These are phyloP conservation scores for Boletus subparvulus DNA, from an alignment of 768 basidiomycete species.

Conservation along the genomic window DNA sequence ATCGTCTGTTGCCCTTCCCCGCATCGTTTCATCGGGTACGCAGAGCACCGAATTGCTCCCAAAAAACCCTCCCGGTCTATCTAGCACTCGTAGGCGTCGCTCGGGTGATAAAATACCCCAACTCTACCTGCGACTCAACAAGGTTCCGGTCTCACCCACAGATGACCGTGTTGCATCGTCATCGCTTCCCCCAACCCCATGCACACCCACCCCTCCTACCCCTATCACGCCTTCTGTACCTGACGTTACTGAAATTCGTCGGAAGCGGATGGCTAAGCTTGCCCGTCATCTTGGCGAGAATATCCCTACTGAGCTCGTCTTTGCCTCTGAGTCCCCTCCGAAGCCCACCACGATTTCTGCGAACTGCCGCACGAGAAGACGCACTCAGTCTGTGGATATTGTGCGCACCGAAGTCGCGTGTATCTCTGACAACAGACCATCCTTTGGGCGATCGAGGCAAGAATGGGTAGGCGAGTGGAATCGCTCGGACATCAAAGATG, in stretches of 20 bases:
- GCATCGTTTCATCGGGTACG: background rate
- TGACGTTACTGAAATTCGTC: constrained; percentile 35
- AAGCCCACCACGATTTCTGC: background rate
- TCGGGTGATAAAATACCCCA: constrained; percentile 16
- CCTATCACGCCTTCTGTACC: constrained; percentile 23
- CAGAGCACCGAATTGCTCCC: constrained; percentile 13
- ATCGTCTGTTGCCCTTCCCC: constrained; percentile 18
- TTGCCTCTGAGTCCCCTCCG: constrained; percentile 19
- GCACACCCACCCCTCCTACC: constrained; percentile 12
- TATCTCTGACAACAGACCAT: background rate
- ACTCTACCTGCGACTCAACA: constrained; percentile 25
- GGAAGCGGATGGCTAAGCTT: constrained; percentile 58
- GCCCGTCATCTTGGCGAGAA: constrained; percentile 57
- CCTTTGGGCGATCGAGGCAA: background rate
- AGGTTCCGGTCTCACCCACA: constrained; percentile 8
- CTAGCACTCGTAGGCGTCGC: constrained; percentile 9
- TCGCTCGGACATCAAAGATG: constrained; percentile 37
- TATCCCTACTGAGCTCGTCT: constrained; percentile 55
- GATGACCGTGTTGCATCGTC: constrained; percentile 6
- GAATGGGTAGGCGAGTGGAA: constrained; percentile 45
- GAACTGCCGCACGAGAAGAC: background rate
- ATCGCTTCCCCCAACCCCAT: constrained; percentile 15
- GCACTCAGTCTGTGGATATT: constrained; percentile 18
- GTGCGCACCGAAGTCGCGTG: background rate
- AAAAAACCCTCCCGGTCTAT: constrained; percentile 21